Evolutionary conservation across 768 basidiomycete species (phyloP).

Genomic region (Hygrophorus pudorinus): DNA sequence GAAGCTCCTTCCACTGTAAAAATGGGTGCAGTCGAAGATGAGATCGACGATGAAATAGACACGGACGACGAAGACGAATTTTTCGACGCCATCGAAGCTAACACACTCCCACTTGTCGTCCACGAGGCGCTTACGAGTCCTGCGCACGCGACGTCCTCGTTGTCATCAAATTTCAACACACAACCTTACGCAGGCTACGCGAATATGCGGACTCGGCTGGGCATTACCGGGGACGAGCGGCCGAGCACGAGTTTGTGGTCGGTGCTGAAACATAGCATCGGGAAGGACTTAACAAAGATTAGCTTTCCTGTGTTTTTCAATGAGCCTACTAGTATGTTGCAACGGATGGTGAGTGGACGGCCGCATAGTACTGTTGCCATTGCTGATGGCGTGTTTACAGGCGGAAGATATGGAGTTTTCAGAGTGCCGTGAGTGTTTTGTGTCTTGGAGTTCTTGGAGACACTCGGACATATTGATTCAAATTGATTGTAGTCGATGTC

Average conservation of each 20-base stretch:
- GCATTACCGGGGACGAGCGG: constrained; percentile 60
- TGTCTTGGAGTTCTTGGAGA: background rate
- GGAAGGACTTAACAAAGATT: constrained; percentile 94
- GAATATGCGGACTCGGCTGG: constrained; percentile 47
- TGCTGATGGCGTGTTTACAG: constrained; percentile 11
- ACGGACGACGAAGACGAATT: constrained; percentile 93
- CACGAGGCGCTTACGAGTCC: constrained; percentile 50
- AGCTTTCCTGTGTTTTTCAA: constrained; percentile 92
- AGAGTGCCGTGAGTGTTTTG: constrained; percentile 60
- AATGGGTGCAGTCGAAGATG: no score
- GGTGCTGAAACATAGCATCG: constrained; percentile 90
- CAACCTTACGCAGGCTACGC: constrained; percentile 59
- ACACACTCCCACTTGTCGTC: constrained; percentile 64
- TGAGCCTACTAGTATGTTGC: constrained; percentile 92
- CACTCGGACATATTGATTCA: constrained; percentile 3
- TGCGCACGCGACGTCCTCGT: constrained; percentile 20
- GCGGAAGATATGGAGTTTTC: constrained; percentile 98
- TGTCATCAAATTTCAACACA: constrained; percentile 11
- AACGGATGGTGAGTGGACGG: constrained; percentile 63
- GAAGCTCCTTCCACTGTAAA: background rate
- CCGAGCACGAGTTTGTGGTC: constrained; percentile 91
- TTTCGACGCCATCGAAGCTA: constrained; percentile 90
- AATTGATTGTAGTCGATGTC: constrained; percentile 56
- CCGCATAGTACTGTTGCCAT: background rate
- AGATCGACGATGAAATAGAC: constrained; percentile 27